Conservation (phyloP, 768 basidiomycete genomes). For the Mycena indigotica region DNA sequence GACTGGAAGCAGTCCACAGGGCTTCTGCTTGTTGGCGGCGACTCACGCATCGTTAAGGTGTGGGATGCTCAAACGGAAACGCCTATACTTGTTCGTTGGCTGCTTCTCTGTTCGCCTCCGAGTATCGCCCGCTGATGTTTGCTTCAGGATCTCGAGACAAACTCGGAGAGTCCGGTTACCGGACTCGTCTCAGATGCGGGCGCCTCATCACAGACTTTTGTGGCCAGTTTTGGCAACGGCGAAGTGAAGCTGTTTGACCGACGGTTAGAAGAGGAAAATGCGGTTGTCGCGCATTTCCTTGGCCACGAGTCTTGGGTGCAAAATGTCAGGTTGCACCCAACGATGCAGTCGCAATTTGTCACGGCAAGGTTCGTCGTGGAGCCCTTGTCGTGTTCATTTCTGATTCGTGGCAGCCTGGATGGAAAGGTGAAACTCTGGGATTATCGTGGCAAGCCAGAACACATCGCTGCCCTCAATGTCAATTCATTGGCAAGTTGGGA, state of each 20-base stretch:
- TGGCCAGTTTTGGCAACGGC: slow-evolving; percentile 93
- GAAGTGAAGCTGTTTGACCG: slow-evolving; percentile 88
- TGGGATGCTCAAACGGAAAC: slow-evolving; percentile 96
- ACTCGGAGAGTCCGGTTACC: slow-evolving; percentile 88
- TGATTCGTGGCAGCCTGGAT: slow-evolving; percentile 58
- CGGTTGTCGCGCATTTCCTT: slow-evolving; percentile 75
- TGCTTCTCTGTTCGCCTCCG: background rate
- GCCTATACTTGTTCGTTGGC: slow-evolving; percentile 60
- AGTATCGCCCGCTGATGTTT: background rate
- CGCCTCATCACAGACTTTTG: slow-evolving; percentile 69
- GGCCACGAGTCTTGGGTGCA: slow-evolving; percentile 88
- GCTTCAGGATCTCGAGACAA: slow-evolving; percentile 81
- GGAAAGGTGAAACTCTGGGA: slow-evolving; percentile 95
- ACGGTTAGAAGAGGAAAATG: slow-evolving; percentile 79
- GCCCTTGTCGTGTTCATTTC: background rate
- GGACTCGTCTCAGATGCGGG: slow-evolving; percentile 73
- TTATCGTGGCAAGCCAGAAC: slow-evolving; percentile 60
- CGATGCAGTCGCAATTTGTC: slow-evolving; percentile 66
- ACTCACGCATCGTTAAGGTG: slow-evolving; percentile 82
- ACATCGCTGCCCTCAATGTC: too few species aligned
- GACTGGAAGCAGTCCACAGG: slow-evolving; percentile 94
- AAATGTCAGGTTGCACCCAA: slow-evolving; percentile 84
- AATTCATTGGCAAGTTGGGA: slow-evolving; percentile 63
- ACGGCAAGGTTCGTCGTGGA: slow-evolving; percentile 69
- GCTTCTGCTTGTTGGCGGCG: slow-evolving; percentile 85